Percentiles rank a stretch among this genome's conserved stretches.
These are phyloP conservation scores for Scytalidium sp. DNA, from an alignment of 2,329 filamentous ascomycete genomes.

Conservation along the genomic window DNA sequence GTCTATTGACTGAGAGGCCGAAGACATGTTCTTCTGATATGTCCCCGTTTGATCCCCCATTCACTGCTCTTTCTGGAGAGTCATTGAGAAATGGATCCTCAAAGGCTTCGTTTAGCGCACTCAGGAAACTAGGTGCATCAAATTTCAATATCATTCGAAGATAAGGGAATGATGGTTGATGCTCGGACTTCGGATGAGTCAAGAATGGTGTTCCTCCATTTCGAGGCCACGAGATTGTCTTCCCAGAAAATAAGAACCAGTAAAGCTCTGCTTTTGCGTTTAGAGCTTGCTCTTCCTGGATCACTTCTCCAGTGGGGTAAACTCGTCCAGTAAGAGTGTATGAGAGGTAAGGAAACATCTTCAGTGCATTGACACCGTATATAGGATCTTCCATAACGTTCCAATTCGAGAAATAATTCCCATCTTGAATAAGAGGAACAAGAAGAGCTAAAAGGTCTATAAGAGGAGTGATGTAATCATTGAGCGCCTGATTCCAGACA, in stretches of 20 bases:
- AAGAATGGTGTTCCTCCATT: slow-evolving; percentile 57
- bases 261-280: slow-evolving; percentile 87
- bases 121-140: slow-evolving; percentile 88
- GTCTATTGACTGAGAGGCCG: slow-evolving; percentile 74
- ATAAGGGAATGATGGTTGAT: slow-evolving; percentile 80
- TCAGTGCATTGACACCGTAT: slow-evolving; percentile 71
- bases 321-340: slow-evolving; percentile 84
- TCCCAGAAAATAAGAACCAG: slow-evolving; percentile 88
- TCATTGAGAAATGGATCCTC: slow-evolving; percentile 93
- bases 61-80: slow-evolving; percentile 59
- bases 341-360: slow-evolving; percentile 92
- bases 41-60: slow-evolving; percentile 45
- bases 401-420: slow-evolving; percentile 48
- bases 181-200: slow-evolving; percentile 51
- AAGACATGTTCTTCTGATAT: slow-evolving; percentile 65
- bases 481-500: slow-evolving; percentile 89
- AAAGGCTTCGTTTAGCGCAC: slow-evolving; percentile 94
- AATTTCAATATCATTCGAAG: slow-evolving; percentile 82
- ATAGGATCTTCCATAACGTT: slow-evolving; percentile 58
- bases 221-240: slow-evolving; percentile 71
- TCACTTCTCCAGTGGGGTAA: slow-evolving; percentile 80
- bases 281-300: slow-evolving; percentile 69
- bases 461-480: slow-evolving; percentile 87
- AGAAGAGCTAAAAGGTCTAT: slow-evolving; percentile 77
- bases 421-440: slow-evolving; percentile 54